Evolutionary conservation across 148 eudicot species (phyloP).

Genomic region (Salicornia ramosissima): DNA sequence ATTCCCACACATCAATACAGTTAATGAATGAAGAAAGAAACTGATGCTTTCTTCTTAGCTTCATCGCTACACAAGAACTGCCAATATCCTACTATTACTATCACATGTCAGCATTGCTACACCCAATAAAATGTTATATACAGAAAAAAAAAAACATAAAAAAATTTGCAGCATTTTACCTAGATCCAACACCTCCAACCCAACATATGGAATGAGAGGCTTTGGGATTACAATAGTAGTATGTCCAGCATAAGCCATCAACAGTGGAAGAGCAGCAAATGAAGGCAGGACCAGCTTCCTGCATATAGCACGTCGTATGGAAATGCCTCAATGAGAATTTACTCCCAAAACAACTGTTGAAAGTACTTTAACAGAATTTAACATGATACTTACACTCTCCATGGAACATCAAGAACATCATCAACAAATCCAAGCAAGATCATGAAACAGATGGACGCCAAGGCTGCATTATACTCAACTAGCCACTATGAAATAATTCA

Average conservation of each 20-base stretch:
- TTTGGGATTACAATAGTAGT: slow-evolving; percentile 88
- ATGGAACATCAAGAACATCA: slow-evolving; percentile 93
- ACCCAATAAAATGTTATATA: neutral
- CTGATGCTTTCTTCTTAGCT: neutral
- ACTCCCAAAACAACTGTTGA: neutral
- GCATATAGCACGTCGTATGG: slow-evolving; percentile 30
- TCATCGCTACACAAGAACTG: neutral
- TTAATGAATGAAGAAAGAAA: slow-evolving; percentile 1
- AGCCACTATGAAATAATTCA: slow-evolving; percentile 71
- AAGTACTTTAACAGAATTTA: neutral
- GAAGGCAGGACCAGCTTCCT: slow-evolving; percentile 88
- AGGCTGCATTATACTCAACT: slow-evolving; percentile 94
- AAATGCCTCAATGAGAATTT: neutral
- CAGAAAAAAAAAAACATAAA: neutral
- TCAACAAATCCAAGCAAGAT: slow-evolving; percentile 93
- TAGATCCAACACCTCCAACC: slow-evolving; percentile 71
- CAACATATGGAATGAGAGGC: slow-evolving; percentile 74
- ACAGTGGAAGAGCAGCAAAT: slow-evolving; percentile 85
- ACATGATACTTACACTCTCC: slow-evolving; percentile 92
- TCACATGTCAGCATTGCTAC: slow-evolving; percentile 1
- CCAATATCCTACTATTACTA: neutral
- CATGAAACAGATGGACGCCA: slow-evolving; percentile 96
- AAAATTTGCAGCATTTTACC: slow-evolving; percentile 37
- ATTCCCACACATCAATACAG: neutral
- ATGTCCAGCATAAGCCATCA: slow-evolving; percentile 99